Evolutionary conservation across 352 stramenopile genomes (phyloP), one percentile per base, ranked within the genome.

Genomic region (Globisporangium paroecandrum): DNA sequence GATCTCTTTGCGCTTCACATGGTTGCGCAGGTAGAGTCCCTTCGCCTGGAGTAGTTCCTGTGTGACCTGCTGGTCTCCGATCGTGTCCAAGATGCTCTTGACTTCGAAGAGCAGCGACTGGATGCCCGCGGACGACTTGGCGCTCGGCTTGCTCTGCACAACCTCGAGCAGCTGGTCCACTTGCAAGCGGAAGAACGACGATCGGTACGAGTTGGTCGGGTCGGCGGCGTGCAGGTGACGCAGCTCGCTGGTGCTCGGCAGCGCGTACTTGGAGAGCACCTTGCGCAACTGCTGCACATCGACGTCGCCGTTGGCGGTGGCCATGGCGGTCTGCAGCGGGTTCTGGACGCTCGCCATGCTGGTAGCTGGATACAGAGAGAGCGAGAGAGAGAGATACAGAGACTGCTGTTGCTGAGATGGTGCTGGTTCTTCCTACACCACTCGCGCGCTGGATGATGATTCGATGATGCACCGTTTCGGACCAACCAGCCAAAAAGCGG

Each of bases 131-230:
- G 78, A 57, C 5, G 73, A 69, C 60, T 85, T 89, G 65, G 77
- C 71, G 57, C 77, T 79, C 20, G 78, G 80, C 56, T 83, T 77
- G 70, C 73, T 76, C n/a, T 85, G 79, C 70, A 91, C 80, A 12
- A 76, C 77, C n/a, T 78, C 70, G 36, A 98, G 78, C 59, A 98
- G 71, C 74, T 97, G 83, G 56, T 95, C 87, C 25, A 95, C 80
- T 65, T 98, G 85, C 49, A 97, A 75, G 3, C 83, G 83, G 73
- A 97, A 89, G 53, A 96, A 93, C 57, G 90, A 97, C 57, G 80
- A 83, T 24, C 77, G 77, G 66, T 93, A 91, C 47, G 89, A 88
- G 38, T 79, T 93, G 29, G 65, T 83, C 46, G 82, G 85, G 68
- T 97, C 86, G 1, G 86, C 88, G 9, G 86, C 78, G 34, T 92